Evolutionary conservation across 2,329 filamentous ascomycete genomes (phyloP), one percentile per base, ranked within the genome.

Genomic region (Ceratocystis ficicola): DNA sequence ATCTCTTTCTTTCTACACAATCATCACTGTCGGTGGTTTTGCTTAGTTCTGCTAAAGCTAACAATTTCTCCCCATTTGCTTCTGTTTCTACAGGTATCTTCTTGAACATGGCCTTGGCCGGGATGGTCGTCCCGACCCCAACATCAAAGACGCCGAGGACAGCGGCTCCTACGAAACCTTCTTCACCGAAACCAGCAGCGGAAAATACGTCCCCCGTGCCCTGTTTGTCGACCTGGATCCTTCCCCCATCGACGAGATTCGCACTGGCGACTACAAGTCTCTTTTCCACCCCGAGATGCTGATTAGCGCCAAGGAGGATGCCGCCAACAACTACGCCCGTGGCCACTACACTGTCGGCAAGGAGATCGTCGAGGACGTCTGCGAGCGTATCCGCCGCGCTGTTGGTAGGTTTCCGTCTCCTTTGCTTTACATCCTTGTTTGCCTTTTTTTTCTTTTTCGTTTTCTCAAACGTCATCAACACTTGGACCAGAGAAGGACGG

Each of bases 261-360:
- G 86, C 68, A 88, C 85, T 65, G 85, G 86, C 68, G 69, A 72
- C 70, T 88, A 87, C 77, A 83, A 84, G 71, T 80, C 85, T 73
- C 82, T 88, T 68, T 88, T 87, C 80, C 86, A 88, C 77, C 86
- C 86, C 59, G 86, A 88, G 79, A 80, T 86, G 71, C 76, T 88
- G 73, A 84, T 88, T 74, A 88, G 83, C 75, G 86, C 86, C 76
- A 88, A 88, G 81, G 86, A 88, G 76, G 86, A 88, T 81, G 86
- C 86, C 67, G 85, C 86, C 77, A 88, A 88, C 79, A 89, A 89
- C 80, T 89, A 88, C 73, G 86, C 86, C 71, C 86, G 86, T 78
- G 86, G 86, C 67, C 86, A 89, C 78, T 88, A 89, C 77, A 88
- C 86, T 71, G 85, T 88, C 71, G 86, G 86, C 77, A 88, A 88